These are phyloP conservation scores for Xylaria venustula DNA, from an alignment of 495 filamentous ascomycete genomes.

Conservation along the genomic window DNA sequence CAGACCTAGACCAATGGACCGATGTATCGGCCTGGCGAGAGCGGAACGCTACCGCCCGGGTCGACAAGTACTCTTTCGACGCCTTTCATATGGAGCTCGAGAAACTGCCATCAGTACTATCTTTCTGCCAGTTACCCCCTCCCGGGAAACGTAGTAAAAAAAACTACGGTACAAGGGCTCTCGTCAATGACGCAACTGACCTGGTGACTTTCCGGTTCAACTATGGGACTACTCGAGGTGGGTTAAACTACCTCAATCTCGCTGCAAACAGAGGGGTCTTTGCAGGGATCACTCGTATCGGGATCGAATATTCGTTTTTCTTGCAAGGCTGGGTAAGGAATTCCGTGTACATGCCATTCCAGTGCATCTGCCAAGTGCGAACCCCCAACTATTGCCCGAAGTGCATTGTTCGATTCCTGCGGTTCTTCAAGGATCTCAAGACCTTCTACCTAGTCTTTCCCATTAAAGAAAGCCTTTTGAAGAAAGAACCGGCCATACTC, in stretches of 20 bases:
- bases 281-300: background rate
- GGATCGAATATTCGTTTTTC: background rate
- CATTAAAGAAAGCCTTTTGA: background rate
- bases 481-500: no score
- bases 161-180: background rate
- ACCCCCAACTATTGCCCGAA: background rate
- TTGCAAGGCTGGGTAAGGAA: background rate
- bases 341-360: background rate
- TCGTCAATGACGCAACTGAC: background rate
- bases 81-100: background rate
- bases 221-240: background rate
- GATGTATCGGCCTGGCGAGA: conserved; percentile 7
- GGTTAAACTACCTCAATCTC: background rate
- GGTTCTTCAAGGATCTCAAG: conserved; percentile 21
- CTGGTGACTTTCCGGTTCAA: conserved; percentile 4
- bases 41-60: background rate
- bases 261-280: background rate
- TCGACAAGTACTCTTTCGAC: background rate
- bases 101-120: no score
- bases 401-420: conserved; percentile 5
- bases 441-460: conserved; percentile 23
- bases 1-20: background rate
- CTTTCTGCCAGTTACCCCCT: no score
- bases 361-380: background rate
- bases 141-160: no score